A percentile compares a stretch with the other conserved stretches of the same genome.
Evolutionary conservation across 108 stramenopile genomes (phyloP).

Genomic region (Nitzschia sp.): DNA sequence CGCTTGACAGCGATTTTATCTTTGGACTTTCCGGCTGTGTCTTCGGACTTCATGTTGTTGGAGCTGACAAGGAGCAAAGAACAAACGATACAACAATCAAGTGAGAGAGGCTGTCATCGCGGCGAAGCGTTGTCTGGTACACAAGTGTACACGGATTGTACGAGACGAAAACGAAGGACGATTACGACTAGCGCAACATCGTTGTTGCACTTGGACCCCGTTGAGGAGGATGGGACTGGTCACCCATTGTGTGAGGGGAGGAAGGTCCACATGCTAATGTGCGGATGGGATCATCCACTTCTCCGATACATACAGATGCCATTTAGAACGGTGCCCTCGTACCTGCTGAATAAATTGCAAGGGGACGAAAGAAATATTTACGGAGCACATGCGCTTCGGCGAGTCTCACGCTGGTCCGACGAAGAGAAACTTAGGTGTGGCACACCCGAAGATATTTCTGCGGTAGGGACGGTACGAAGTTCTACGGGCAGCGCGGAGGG

Average conservation of each 20-base stretch:
- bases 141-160: background rate
- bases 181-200: no score
- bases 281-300: background rate
- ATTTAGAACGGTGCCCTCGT: conserved; percentile 21
- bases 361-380: conserved; percentile 6
- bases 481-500: no score
- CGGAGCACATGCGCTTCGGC: conserved; percentile 15
- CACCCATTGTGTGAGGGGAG: conserved; percentile 1
- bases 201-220: background rate
- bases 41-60: conserved; percentile 3
- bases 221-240: background rate
- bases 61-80: background rate
- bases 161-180: no score
- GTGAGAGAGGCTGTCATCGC: background rate
- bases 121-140: background rate
- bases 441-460: no score
- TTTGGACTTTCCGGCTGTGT: conserved; percentile 22
- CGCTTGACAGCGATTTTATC: conserved; percentile 44
- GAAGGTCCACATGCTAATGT: background rate
- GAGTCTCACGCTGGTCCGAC: conserved; percentile 18
- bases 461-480: no score
- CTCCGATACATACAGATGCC: conserved; percentile 6
- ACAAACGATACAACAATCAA: background rate
- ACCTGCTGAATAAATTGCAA: conserved; percentile 18
- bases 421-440: background rate